Conservation (phyloP, 495 filamentous ascomycete species). For the Polyplosphaeria fusca region DNA sequence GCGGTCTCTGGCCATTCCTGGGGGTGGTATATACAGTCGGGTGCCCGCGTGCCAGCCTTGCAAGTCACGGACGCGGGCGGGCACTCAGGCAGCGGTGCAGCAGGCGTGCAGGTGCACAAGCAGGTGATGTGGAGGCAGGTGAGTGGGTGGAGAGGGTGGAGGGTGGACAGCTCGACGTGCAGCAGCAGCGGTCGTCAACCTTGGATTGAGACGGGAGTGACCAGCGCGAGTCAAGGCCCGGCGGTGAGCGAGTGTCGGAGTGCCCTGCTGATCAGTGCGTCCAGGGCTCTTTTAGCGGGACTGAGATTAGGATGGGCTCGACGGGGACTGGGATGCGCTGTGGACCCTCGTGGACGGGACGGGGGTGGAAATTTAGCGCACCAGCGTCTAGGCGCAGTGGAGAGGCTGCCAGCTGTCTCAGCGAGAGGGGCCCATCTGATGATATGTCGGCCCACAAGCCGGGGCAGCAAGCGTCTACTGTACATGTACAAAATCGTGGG, state of each 20-base stretch:
- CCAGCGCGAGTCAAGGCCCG: slow-evolving; percentile 10
- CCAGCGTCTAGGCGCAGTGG: no score
- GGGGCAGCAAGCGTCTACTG: no score
- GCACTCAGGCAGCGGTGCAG: slow-evolving; percentile 31
- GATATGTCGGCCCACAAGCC: no score
- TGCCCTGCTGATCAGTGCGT: slow-evolving; percentile 23
- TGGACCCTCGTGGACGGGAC: no score
- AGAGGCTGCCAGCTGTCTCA: slow-evolving; percentile 2
- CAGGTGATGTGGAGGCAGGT: slow-evolving; percentile 2
- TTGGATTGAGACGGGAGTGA: slow-evolving; percentile 5
- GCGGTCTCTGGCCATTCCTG: slow-evolving; percentile 25
- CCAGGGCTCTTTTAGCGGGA: not conserved
- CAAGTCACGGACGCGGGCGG: slow-evolving; percentile 12
- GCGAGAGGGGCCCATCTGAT: no score
- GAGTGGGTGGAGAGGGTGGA: slow-evolving; percentile 6
- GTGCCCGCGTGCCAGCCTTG: slow-evolving; percentile 19
- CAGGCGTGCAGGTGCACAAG: not conserved
- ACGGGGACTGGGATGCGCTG: no score
- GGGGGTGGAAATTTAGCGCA: no score
- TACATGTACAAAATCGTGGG: no score
- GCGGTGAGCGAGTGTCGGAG: not conserved
- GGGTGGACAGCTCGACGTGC: slow-evolving; percentile 20
- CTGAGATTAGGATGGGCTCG: not conserved
- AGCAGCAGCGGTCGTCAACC: not conserved
- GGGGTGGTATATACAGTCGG: not conserved